Conservation (phyloP, 2,329 filamentous ascomycete genomes). For the Dothistroma pini region DNA sequence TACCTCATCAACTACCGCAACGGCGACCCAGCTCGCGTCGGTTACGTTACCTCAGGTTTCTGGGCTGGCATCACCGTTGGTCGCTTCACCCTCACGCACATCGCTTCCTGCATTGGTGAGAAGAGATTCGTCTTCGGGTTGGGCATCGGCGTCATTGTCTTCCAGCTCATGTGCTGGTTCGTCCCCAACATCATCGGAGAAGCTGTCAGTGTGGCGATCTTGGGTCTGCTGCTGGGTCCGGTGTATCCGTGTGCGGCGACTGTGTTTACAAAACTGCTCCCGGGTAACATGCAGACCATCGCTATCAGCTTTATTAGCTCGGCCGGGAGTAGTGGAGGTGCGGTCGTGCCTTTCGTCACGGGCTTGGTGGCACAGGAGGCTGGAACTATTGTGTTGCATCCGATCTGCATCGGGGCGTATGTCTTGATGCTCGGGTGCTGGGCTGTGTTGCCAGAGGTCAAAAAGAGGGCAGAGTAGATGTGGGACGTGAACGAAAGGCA, state of each 20-base stretch:
- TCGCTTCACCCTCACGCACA: slow-evolving; percentile 65
- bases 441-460: slow-evolving; percentile 54
- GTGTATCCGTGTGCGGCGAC: slow-evolving; percentile 71
- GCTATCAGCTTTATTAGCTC: slow-evolving; percentile 65
- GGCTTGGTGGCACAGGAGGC: slow-evolving; percentile 60
- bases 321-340: slow-evolving; percentile 66
- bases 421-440: slow-evolving; percentile 63
- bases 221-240: slow-evolving; percentile 73
- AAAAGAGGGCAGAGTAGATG: slow-evolving; percentile 44
- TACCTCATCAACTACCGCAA: slow-evolving; percentile 72
- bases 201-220: slow-evolving; percentile 51
- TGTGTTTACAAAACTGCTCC: slow-evolving; percentile 60
- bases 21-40: slow-evolving; percentile 66
- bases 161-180: slow-evolving; percentile 73
- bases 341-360: slow-evolving; percentile 63
- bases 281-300: slow-evolving; percentile 57
- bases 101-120: slow-evolving; percentile 67
- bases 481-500: neutral
- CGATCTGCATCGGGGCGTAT: slow-evolving; percentile 65
- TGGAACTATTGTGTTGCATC: slow-evolving; percentile 62
- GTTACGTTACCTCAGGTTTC: slow-evolving; percentile 72
- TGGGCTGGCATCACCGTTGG: slow-evolving; percentile 50
- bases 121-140: slow-evolving; percentile 64
- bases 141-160: slow-evolving; percentile 57
- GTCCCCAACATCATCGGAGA: slow-evolving; percentile 40